Evolutionary conservation across 495 filamentous ascomycete genomes (phyloP).

Genomic region (Podospora sp.): DNA sequence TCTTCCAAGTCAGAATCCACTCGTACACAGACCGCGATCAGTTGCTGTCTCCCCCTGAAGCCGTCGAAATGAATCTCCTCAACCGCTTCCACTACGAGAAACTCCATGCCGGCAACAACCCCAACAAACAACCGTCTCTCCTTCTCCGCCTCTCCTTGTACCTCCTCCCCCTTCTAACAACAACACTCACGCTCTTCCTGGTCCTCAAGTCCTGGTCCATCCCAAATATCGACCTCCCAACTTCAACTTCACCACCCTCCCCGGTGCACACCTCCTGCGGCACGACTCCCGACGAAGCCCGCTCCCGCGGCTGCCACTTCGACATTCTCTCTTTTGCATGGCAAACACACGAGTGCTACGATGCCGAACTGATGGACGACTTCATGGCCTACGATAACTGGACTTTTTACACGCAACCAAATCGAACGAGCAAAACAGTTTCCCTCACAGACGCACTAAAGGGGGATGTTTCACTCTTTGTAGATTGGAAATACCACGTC

Average conservation of each 20-base stretch:
- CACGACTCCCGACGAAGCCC: constrained; percentile 23
- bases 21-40: no score
- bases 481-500: constrained; percentile 41
- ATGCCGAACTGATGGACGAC: constrained; percentile 20
- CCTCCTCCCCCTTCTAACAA: not conserved
- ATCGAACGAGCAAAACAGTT: constrained; percentile 7
- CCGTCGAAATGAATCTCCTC: not conserved
- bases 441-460: not conserved
- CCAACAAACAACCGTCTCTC: not conserved
- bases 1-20: no score
- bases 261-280: constrained; percentile 24
- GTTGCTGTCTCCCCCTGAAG: no score
- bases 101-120: not conserved
- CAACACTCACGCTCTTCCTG: not conserved
- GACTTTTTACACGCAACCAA: constrained; percentile 20
- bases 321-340: constrained; percentile 37
- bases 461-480: constrained; percentile 27
- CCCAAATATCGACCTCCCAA: not conserved
- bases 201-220: not conserved
- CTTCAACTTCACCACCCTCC: not conserved
- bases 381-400: constrained; percentile 20
- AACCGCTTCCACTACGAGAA: not conserved
- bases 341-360: constrained; percentile 36
- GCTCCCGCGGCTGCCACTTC: constrained; percentile 32
- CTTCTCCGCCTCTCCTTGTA: not conserved